phyloP scores from a whole-genome alignment of 2,329 filamentous ascomycete species.

The Podosphaera xanthii region DNA sequence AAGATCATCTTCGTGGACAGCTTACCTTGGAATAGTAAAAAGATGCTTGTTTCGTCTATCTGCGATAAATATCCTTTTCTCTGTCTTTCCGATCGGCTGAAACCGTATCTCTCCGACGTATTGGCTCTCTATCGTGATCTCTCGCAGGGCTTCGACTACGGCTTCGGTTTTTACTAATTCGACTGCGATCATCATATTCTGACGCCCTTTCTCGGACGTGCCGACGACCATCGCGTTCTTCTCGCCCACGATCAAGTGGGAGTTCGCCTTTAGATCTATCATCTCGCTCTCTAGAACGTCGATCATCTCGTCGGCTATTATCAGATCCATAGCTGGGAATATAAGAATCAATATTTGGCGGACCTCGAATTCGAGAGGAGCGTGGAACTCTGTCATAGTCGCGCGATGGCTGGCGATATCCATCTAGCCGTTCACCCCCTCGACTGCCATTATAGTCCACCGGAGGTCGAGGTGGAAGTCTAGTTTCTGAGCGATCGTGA shows the following conservation, averaged over 20 bases:
- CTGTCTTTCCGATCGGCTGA: not conserved
- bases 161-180: conserved; percentile 18
- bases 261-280: conserved; percentile 11
- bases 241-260: conserved; percentile 6
- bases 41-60: not conserved
- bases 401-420: conserved; percentile 17
- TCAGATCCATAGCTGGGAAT: conserved; percentile 24
- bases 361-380: conserved; percentile 7
- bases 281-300: conserved; percentile 18
- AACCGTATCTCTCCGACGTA: not conserved
- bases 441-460: conserved; percentile 11
- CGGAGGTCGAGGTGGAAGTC: conserved; percentile 14
- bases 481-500: conserved; percentile 12
- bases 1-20: too few species aligned
- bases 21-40: too few species aligned
- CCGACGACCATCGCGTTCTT: conserved; percentile 18
- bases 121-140: conserved; percentile 17
- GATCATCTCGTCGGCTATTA: conserved; percentile 9
- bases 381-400: conserved; percentile 8
- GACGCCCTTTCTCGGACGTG: conserved; percentile 19
- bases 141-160: conserved; percentile 23
- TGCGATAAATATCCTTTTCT: conserved; percentile 1
- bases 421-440: conserved; percentile 17
- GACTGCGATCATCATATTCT: conserved; percentile 15
- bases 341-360: conserved; percentile 22